Base-by-base conservation (phyloP, 2,329 filamentous ascomycete species). In the Sphaerulina vaccinii region DNA sequence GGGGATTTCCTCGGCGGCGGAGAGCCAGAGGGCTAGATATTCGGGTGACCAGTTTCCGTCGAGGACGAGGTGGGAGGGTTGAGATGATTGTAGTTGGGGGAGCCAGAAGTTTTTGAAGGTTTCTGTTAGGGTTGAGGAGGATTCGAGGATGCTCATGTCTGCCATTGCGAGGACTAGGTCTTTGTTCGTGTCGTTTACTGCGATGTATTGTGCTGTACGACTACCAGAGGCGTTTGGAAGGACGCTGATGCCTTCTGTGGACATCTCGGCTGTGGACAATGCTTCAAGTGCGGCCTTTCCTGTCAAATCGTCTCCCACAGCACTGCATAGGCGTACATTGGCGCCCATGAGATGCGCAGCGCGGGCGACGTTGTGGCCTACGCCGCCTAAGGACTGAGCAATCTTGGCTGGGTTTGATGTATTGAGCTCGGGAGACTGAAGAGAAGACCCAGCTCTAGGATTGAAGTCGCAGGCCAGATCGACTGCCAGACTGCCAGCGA, bases 161-260 rank as follows among this genome's bases (percentile, higher is more conserved):
- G 92, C 91, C 89, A 96, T 95, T 39, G 90, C 92, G 57, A 96
- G 72, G n/a, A 91, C 79, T 2, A 99, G 81, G 57, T 91, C 87
- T 69, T 90, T 95, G 54, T 86, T 82, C 0, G 77, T 76, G 65
- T 95, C 88, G 67, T 97, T 99, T 58, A 97, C 77, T 13, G 92
- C 87, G 2, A 97, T 82, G 68, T 97, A 97, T 68, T 96, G 90
- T 0, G 91, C 90, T 1, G 92, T 97, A 50, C 87, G 80, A 24
- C 77, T 78, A 1, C 79, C 77, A 2, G 75, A 75, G 18, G 58
- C 56, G 4, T 62, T 18, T 9, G 60, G 58, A 0, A 75, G 58
- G 1, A 63, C 66, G 55, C 80, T 79, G 44, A 96, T 81, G 35
- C 82, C 84, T 9, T 76, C 72, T 0, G 78, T 82, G 55, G 83